Base-by-base conservation (phyloP, 768 basidiomycete genomes). In the Mrakia frigida region DNA sequence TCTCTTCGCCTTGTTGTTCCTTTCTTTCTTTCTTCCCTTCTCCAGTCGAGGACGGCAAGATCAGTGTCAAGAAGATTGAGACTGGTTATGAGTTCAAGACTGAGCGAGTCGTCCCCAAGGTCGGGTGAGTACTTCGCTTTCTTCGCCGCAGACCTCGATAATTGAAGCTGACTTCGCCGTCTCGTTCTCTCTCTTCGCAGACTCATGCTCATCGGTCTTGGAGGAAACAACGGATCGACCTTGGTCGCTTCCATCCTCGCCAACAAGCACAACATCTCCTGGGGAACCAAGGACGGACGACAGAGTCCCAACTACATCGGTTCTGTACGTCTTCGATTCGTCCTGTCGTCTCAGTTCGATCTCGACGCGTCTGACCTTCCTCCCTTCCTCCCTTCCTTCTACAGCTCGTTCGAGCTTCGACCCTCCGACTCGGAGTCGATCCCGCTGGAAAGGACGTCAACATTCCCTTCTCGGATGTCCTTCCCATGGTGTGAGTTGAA, bases 171-270 rank as follows among this genome's bases (percentile, higher is more conserved):
- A 39, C 16, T 4, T 31, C 31, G 37, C 5, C n/a, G 23, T 28
- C 53, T 52, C 74, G 70, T 77, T 52, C 73, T 77, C 78, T 21
- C 60, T 46, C n/a, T 69, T 21, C 63, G 21, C 71, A 98, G 96
- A 74, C 87, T 99, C 79, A 91, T 99, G 92, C 91, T 99, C 88
- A 90, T 98, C 80, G 97, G 97, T 77, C 85, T 94, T 76, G 96
- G 96, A 76, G 96, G 97, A 72, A 99, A 99, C 88, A 99, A 99
- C 82, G 97, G 96, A 71, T 88, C 91, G 68, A 98, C 96, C 37
- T 87, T 98, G 68, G 90, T 90, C 79, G 95, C 97, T 18, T 97
- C 95, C 78, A 90, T 98, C 83, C 88, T 97, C 80, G 97, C 97
- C 81, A 98, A 98, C 87, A 90, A 90, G 80, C 91, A 98, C 86